Percentiles rank a stretch among this genome's conserved stretches.
phyloP scores from a whole-genome alignment of 345 rosid species.

The Melastoma malabathricum region DNA sequence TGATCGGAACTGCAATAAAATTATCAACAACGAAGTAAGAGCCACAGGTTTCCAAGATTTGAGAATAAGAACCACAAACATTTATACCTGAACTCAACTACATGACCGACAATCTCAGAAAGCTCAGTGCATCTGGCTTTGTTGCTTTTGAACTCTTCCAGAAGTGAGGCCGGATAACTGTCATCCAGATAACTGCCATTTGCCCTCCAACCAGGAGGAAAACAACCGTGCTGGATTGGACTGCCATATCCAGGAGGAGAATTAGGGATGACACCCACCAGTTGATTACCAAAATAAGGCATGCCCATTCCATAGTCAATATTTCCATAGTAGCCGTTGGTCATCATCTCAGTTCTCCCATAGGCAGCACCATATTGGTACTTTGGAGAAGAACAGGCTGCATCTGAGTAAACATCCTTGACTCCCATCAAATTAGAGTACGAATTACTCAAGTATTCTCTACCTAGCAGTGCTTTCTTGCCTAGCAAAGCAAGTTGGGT shows the following conservation, averaged over 20 bases:
- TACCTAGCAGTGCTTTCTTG: constrained; percentile 26
- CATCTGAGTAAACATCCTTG: constrained; percentile 42
- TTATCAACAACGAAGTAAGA: neutral
- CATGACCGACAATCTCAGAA: constrained; percentile 53
- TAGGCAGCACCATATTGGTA: constrained; percentile 35
- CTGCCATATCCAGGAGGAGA: constrained; percentile 37
- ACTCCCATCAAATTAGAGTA: constrained; percentile 38
- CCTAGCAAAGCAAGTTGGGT: constrained; percentile 37
- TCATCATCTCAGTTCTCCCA: constrained; percentile 31
- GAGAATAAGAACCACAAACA: neutral
- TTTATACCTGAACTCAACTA: constrained; percentile 61
- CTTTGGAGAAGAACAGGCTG: constrained; percentile 33
- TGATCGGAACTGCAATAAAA: constrained; percentile 58
- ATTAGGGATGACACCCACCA: constrained; percentile 26
- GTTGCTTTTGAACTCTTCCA: constrained; percentile 60
- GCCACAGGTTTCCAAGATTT: neutral
- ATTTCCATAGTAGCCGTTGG: constrained; percentile 35
- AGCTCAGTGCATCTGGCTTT: constrained; percentile 66
- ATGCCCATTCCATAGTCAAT: constrained; percentile 35
- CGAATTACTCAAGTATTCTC: constrained; percentile 29
- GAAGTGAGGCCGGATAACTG: constrained; percentile 38
- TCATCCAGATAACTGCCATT: constrained; percentile 34
- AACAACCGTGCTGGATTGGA: constrained; percentile 36
- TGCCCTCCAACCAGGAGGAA: constrained; percentile 38
- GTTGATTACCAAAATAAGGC: constrained; percentile 38